A percentile compares a stretch with the other conserved stretches of the same genome.
Evolutionary conservation across 345 rosid genomes (phyloP).

Genomic region (Arabidopsis suecica): DNA sequence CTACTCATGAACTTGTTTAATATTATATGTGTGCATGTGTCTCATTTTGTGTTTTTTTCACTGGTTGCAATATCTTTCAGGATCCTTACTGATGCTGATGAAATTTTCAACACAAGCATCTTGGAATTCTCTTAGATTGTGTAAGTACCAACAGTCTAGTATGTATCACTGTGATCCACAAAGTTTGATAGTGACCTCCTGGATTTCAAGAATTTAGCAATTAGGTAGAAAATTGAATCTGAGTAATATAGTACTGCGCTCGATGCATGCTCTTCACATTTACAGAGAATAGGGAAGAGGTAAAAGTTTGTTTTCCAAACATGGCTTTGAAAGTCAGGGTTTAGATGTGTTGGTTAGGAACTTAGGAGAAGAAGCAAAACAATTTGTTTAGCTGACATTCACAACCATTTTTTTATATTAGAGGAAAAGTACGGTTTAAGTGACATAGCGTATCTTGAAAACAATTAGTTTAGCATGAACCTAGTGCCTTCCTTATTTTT

Average conservation of each 20-base stretch:
- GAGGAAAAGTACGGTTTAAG: slow-evolving; percentile 28
- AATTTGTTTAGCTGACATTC: slow-evolving; percentile 36
- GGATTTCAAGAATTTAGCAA: not conserved
- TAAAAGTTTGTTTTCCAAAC: not conserved
- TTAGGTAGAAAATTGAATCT: not conserved
- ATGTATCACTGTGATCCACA: slow-evolving; percentile 6
- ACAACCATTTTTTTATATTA: slow-evolving; percentile 33
- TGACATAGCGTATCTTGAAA: slow-evolving; percentile 32
- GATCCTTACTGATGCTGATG: slow-evolving; percentile 1
- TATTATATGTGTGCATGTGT: not conserved
- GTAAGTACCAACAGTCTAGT: slow-evolving; percentile 24
- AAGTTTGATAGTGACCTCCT: slow-evolving; percentile 7
- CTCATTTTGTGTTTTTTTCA: not conserved
- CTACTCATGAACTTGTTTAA: slow-evolving; percentile 3
- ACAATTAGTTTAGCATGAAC: slow-evolving; percentile 14
- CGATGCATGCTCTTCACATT: slow-evolving; percentile 8
- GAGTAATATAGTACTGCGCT: not conserved
- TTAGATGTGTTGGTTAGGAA: slow-evolving; percentile 89
- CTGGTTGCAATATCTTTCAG: slow-evolving; percentile 13
- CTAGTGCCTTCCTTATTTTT: slow-evolving; percentile 24
- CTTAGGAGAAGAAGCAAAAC: slow-evolving; percentile 59
- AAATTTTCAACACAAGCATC: slow-evolving; percentile 4
- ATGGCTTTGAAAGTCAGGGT: slow-evolving; percentile 63
- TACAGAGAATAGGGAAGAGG: slow-evolving; percentile 16
- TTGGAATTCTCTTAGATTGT: slow-evolving; percentile 2